Percentiles rank a stretch among this genome's conserved stretches.
These are phyloP conservation scores for Dendrobium huoshanense DNA, from an alignment of 106 monocot genomes.

Conservation along the genomic window DNA sequence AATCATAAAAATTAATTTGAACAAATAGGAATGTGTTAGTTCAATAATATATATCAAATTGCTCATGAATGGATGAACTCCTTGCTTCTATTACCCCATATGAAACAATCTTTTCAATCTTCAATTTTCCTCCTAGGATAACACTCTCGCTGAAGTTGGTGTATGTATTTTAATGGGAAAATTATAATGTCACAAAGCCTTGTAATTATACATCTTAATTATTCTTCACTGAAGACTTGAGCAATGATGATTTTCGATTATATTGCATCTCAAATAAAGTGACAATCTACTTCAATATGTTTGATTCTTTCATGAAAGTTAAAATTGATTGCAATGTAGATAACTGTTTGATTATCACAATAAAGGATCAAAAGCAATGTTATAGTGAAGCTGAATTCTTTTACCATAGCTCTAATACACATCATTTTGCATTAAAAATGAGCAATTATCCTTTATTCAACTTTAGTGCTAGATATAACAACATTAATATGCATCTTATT, in stretches of 20 bases:
- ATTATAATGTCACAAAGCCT: too few relatives aligned
- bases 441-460: background rate
- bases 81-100: background rate
- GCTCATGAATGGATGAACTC: background rate
- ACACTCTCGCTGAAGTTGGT: too few relatives aligned
- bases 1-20: background rate
- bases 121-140: too few relatives aligned
- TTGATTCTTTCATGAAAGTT: background rate
- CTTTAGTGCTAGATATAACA: background rate
- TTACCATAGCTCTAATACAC: too few relatives aligned
- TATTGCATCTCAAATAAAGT: too few relatives aligned
- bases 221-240: too few relatives aligned
- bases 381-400: too few relatives aligned
- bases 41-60: background rate
- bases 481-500: background rate
- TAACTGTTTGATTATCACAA: background rate
- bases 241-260: too few relatives aligned
- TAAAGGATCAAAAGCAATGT: background rate
- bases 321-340: background rate
- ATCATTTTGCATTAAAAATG: background rate
- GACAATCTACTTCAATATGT: background rate
- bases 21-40: background rate
- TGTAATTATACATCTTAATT: too few relatives aligned
- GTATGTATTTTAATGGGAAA: too few relatives aligned
- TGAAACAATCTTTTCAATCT: too few relatives aligned